Conservation (phyloP, 495 filamentous ascomycete species). For the Bathelium albidoporum region DNA sequence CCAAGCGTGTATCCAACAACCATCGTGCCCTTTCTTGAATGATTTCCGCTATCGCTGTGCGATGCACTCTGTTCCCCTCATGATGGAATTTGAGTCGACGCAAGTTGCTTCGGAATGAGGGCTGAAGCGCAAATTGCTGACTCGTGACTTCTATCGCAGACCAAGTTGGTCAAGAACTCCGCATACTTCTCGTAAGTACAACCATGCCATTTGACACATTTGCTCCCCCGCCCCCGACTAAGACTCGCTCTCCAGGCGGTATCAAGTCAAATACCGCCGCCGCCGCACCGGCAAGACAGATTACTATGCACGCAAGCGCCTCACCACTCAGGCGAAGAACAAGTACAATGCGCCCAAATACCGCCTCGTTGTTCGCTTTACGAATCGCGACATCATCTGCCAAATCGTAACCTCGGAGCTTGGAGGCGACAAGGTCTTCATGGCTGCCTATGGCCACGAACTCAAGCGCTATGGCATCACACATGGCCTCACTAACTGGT, state of each 20-base stretch:
- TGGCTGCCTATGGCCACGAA: constrained; percentile 91
- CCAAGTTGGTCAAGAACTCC: constrained; percentile 91
- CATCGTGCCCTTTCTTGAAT: not conserved
- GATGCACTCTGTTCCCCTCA: no score
- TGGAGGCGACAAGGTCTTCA: constrained; percentile 92
- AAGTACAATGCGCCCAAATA: constrained; percentile 99
- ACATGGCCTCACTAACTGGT: constrained; percentile 99
- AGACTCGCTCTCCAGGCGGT: constrained; percentile 53
- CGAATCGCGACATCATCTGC: constrained; percentile 97
- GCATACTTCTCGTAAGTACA: constrained; percentile 86
- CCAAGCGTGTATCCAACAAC: not conserved
- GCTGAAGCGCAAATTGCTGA: constrained; percentile 99
- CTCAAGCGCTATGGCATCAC: constrained; percentile 92
- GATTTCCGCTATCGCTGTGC: not conserved
- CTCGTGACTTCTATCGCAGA: constrained; percentile 62
- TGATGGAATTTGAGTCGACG: constrained; percentile 54
- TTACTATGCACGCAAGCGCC: constrained; percentile 98
- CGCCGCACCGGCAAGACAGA: constrained; percentile 96
- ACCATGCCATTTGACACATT: no score
- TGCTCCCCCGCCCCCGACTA: constrained; percentile 11
- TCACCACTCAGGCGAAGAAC: constrained; percentile 99
- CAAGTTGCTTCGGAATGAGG: constrained; percentile 88
- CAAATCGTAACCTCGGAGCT: constrained; percentile 97
- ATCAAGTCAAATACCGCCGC: constrained; percentile 99
- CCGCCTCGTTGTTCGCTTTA: constrained; percentile 99